Conservation (phyloP, 2,329 filamentous ascomycete species). For the Amylocarpus encephaloides region DNA sequence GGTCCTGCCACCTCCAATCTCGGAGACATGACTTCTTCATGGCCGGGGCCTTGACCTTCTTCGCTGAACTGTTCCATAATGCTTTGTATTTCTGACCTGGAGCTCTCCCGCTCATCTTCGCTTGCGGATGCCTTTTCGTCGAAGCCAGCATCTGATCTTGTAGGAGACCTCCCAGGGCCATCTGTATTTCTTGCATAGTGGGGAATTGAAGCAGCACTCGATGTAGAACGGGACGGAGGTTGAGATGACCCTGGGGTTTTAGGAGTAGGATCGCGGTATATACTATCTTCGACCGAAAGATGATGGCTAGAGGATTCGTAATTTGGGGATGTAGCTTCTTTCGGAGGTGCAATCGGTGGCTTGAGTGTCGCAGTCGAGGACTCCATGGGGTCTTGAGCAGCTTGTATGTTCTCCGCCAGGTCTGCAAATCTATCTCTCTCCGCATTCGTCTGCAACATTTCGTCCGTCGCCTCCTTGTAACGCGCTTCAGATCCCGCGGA, state of each 20-base stretch:
- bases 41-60: slow-evolving; percentile 61
- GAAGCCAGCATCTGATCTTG: slow-evolving; percentile 47
- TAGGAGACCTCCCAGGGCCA: slow-evolving; percentile 36
- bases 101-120: slow-evolving; percentile 62
- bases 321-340: slow-evolving; percentile 1
- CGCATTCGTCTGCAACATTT: slow-evolving; percentile 3
- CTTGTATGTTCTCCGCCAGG: neutral
- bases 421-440: slow-evolving; percentile 1
- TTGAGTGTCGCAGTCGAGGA: slow-evolving; percentile 32
- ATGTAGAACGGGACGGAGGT: slow-evolving; percentile 35
- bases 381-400: slow-evolving; percentile 27
- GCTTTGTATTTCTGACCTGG: slow-evolving; percentile 82
- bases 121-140: slow-evolving; percentile 52
- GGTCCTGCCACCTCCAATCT: slow-evolving; percentile 77
- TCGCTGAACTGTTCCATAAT: slow-evolving; percentile 96
- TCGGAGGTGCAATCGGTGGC: slow-evolving; percentile 17
- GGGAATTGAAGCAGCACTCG: slow-evolving; percentile 30
- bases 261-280: slow-evolving; percentile 44
- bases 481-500: neutral
- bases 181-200: slow-evolving; percentile 32
- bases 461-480: neutral
- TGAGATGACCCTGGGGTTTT: slow-evolving; percentile 38
- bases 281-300: slow-evolving; percentile 21
- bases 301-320: slow-evolving; percentile 6
- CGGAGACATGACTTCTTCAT: slow-evolving; percentile 88